Base-by-base conservation (phyloP, 1,284 basidiomycete species). In the Grifola frondosa region DNA sequence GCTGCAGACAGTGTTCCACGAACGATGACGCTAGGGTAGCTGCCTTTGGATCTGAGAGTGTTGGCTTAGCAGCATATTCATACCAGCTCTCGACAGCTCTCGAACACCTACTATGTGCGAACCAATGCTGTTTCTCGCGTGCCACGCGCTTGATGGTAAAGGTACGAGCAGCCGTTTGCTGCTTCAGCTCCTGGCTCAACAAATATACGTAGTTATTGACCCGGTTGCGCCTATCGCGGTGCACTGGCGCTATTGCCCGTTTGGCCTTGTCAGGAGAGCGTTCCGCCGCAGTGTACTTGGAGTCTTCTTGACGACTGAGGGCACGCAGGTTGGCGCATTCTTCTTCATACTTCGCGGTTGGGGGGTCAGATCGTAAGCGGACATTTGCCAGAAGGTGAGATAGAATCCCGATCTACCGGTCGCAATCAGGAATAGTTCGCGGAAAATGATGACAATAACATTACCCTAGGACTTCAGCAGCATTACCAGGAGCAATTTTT, bases 361-460 rank as follows among this genome's bases (percentile, higher is more conserved):
- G 91, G 88, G 84, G 1, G 79, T 70, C 31, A 98, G 75, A 63
- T 98, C 95, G 54, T 91, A 90, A 20, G 87, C 86, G 1, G 89
- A 88, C 41, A 97, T 65, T 62, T 96, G 92, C 95, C 95, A 97
- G 68, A 97, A 98, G 0, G 92, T 92, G 30, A 91, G 69, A 56
- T 93, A 95, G 68, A 97, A 97, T 2, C 83, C 87, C 24, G 90
- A 84, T 5, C 92, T 94, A 52, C 28, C 32, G 23, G 38, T 41
- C 19, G 42, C 20, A 39, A 13, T 7, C 23, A 24, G 23, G 41
- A 15, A 40, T 34, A 37, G 22, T n/a, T n/a, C n/a, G n/a, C n/a
- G n/a, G n/a, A 30, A 26, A 37, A n/a, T 30, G 32, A 40, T 13
- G 28, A 19, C 34, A 33, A 21, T 19, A 7, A 9, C 63, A 80